These are phyloP conservation scores for Saccharata proteae DNA, from an alignment of 2,329 filamentous ascomycete species.

Conservation along the genomic window DNA sequence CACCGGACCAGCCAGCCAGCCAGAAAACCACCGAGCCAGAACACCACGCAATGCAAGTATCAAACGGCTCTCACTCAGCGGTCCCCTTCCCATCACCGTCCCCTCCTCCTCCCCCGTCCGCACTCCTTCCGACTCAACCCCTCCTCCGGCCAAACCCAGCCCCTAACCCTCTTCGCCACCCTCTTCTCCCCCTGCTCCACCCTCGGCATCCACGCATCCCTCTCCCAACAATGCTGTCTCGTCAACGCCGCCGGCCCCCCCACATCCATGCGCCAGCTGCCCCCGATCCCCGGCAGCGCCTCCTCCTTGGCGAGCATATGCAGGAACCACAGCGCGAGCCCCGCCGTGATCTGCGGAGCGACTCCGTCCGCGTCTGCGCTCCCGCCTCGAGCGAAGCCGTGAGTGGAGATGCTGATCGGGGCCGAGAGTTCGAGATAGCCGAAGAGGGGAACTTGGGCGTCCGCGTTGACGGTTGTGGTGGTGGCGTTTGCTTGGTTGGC, in stretches of 20 bases:
- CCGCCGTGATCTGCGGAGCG: conserved; percentile 47
- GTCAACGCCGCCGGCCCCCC: conserved; percentile 64
- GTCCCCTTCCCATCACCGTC: no score
- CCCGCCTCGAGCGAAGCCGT: conserved; percentile 13
- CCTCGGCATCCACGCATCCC: conserved; percentile 65
- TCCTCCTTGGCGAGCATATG: conserved; percentile 59
- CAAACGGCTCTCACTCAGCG: no score
- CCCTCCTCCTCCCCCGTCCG: conserved; percentile 38
- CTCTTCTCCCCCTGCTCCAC: conserved; percentile 62
- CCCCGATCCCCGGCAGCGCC: conserved; percentile 44
- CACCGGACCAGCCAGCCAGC: no score
- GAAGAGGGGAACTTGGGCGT: conserved; percentile 56
- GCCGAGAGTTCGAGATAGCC: conserved; percentile 70
- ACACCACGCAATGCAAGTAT: background rate
- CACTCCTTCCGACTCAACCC: conserved; percentile 59
- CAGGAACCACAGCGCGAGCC: conserved; percentile 65
- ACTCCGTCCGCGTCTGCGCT: conserved; percentile 27
- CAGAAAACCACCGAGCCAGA: no score
- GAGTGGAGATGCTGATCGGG: conserved; percentile 41
- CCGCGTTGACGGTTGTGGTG: conserved; percentile 23
- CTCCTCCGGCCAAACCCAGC: conserved; percentile 68
- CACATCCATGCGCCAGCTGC: conserved; percentile 56
- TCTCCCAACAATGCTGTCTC: conserved; percentile 54
- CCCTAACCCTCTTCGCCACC: conserved; percentile 59
- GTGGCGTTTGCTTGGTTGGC: conserved; percentile 12